These are phyloP conservation scores for Bromus sterilis DNA, from an alignment of 176 grass and related monocot species.

Conservation along the genomic window DNA sequence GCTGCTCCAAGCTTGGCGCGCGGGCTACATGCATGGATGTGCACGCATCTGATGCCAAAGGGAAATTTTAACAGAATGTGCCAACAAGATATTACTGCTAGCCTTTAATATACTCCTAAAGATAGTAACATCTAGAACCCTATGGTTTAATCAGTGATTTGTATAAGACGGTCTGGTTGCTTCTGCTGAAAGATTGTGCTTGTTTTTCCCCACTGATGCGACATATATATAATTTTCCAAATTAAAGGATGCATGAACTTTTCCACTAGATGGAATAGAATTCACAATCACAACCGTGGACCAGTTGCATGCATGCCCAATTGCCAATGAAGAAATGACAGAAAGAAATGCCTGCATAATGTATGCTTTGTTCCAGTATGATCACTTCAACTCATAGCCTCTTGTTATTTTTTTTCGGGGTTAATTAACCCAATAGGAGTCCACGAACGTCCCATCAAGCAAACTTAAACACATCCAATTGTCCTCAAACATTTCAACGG, in stretches of 20 bases:
- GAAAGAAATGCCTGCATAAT: background rate
- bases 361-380: background rate
- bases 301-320: background rate
- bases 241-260: background rate
- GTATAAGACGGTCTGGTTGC: background rate
- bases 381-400: too few species aligned
- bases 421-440: too few species aligned
- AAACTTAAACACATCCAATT: too few species aligned
- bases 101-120: background rate
- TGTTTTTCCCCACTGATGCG: background rate
- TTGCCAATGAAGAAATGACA: background rate
- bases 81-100: background rate
- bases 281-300: background rate
- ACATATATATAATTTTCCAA: background rate
- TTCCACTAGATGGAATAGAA: constrained; percentile 2
- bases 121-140: background rate
- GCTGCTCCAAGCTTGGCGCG: background rate
- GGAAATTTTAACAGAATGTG: background rate
- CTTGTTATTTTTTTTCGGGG: too few species aligned
- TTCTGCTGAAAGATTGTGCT: background rate
- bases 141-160: background rate
- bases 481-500: too few species aligned
- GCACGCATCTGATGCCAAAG: background rate
- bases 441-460: too few species aligned
- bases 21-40: background rate